Base-by-base conservation (phyloP, 106 monocot species). In the Allium fistulosum region DNA sequence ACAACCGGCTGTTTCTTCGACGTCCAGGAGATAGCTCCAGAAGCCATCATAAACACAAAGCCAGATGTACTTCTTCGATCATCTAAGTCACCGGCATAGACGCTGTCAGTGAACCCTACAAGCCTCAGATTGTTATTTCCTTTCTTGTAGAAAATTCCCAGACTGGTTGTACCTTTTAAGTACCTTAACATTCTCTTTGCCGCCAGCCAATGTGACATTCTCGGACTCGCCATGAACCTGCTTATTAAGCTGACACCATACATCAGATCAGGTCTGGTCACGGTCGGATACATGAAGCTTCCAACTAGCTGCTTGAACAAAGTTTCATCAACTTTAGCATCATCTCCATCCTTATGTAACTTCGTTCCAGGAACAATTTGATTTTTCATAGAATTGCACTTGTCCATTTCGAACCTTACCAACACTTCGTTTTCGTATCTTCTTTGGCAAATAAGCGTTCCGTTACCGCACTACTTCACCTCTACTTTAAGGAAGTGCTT, bases 1-100 rank as follows among this genome's bases (percentile, higher is more conserved):
- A 66, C 66, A 7, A 66, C 16, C 8, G 66, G 49, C 49, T 66
- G 66, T 49, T 66, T 66, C 48, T 66, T 66, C 4, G 66, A 66
- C 3, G 51, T 2, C 66, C 66, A 66, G 5, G 66, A 66, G 48
- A 66, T 45, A 37, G 66, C 66, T 50, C 66, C 66, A 15, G 66
- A 66, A 1, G 47, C 51, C 7, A 66, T 17, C 49, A 8, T 16
- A 48, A 49, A 66, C n/a, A 66, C 66, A 66, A 37, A 51, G 2
- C 66, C 48, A 15, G 66, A 66, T 15, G 66, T 66, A 51, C 46
- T 66, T 49, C 37, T 66, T 13, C 51, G 66, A 66, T 66, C 46
- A 6, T 66, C 49, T 51, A 49, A 66, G 66, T 66, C 66, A 8
- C 66, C 48, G n/a, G 66, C 48, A 66, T 49, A 66, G 48, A 48